phyloP scores from a whole-genome alignment of 1,284 basidiomycete species.

The Puccinia triticina region DNA sequence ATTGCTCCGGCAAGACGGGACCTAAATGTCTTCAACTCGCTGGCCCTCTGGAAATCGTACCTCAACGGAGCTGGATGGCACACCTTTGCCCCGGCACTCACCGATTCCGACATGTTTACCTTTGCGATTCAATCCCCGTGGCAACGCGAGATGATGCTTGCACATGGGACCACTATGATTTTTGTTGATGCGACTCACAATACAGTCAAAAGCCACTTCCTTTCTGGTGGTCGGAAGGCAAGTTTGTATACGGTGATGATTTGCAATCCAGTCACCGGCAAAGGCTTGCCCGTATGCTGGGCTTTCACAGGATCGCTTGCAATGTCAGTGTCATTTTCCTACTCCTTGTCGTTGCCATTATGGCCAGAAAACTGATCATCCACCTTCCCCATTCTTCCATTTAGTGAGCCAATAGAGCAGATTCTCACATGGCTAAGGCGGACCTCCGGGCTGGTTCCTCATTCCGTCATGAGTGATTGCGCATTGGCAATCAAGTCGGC shows the following conservation, averaged over 20 bases:
- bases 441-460: neutral
- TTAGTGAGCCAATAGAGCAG: no score
- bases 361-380: no score
- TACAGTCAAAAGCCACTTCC: neutral
- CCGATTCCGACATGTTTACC: neutral
- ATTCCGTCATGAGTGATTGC: neutral
- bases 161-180: neutral
- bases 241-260: neutral
- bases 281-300: neutral
- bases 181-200: neutral
- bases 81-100: neutral
- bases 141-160: no score
- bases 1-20: no score
- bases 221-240: neutral
- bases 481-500: neutral
- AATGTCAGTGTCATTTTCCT: neutral
- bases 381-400: no score
- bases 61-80: neutral
- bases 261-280: neutral
- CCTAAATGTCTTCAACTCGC: no score
- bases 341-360: no score
- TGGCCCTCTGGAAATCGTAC: neutral
- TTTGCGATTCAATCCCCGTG: slow-evolving; percentile 2
- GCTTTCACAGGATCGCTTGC: neutral
- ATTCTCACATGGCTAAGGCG: neutral